Base-by-base conservation (phyloP, 1,284 basidiomycete genomes). In the Microstroma glucosiphilum region DNA sequence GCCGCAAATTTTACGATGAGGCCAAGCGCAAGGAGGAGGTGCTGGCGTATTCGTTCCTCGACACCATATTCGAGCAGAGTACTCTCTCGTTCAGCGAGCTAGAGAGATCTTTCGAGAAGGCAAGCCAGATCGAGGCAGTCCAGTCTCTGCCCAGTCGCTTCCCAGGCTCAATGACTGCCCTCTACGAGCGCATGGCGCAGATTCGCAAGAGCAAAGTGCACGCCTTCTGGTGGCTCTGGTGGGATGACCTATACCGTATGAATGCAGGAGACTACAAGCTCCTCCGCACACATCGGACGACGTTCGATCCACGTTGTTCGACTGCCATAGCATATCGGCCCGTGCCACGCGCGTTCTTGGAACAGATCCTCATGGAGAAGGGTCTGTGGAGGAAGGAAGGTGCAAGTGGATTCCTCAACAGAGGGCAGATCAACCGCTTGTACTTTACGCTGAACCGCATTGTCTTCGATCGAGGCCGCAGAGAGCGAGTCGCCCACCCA, bases 201-300 rank as follows among this genome's bases (percentile, higher is more conserved):
- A 85, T 88, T 48, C 81, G 84, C 1, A 73, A 72, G 0, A 83
- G 83, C 0, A 82, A 83, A 65, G 79, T 85, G 0, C 81, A 85
- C n/a, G 84, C 85, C 0, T 90, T 88, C 87, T 91, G 89, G 89
- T 90, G 88, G 75, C 82, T 90, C 8, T 85, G 89, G 70, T 91
- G 88, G 86, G 88, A 89, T 64, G 70, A 85, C 77, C 23, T 72
- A 56, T 70, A 61, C 68, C 59, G 71, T 8, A 61, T 65, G 46
- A 77, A 76, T 60, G 63, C 55, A 40, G 59, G 43, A 23, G 66
- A 71, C 61, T 69, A 69, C 59, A 40, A 42, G 42, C 56, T 88
- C 86, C 86, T 83, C 86, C 65, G 82, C 86, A 66, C 89, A 89
- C 75, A 79, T 84, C 69, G 83, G 83, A 57, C 60, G 30, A 57